A percentile compares a stretch with the other conserved stretches of the same genome.
Evolutionary conservation across 345 rosid species (phyloP).

Genomic region (Erodium maritimum): DNA sequence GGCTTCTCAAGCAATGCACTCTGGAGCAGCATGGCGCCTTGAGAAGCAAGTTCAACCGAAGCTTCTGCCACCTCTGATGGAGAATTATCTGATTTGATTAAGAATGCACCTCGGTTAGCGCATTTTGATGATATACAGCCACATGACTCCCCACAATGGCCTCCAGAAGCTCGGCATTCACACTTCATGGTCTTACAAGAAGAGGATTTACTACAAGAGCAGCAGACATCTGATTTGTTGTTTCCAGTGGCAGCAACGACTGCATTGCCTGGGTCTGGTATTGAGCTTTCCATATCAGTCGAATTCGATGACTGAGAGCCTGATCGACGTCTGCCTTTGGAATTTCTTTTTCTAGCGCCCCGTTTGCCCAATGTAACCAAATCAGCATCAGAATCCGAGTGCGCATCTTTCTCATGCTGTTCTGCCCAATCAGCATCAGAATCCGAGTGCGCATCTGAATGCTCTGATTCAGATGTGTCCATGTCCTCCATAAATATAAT

Average conservation of each 20-base stretch:
- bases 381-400: conserved; percentile 28
- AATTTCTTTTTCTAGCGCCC: conserved; percentile 24
- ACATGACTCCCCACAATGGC: conserved; percentile 56
- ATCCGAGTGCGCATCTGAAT: too few relatives aligned
- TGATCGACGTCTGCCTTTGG: conserved; percentile 26
- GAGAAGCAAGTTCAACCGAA: conserved; percentile 43
- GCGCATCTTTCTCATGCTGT: too few relatives aligned
- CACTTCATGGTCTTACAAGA: conserved; percentile 73
- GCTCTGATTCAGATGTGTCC: conserved; percentile 75
- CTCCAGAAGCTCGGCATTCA: conserved; percentile 56
- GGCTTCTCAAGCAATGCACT: conserved; percentile 47
- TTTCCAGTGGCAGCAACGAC: conserved; percentile 4
- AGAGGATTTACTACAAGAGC: conserved; percentile 56
- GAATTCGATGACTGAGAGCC: conserved; percentile 18
- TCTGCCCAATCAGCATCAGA: conserved; percentile 51
- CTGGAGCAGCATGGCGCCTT: conserved; percentile 70
- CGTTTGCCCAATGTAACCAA: conserved; percentile 39
- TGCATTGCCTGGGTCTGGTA: conserved; percentile 21
- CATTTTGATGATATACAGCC: conserved; percentile 53
- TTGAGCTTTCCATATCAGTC: conserved; percentile 12
- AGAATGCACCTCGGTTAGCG: conserved; percentile 37
- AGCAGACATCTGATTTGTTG: conserved; percentile 29
- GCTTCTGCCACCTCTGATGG: conserved; percentile 8
- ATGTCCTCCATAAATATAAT: conserved; percentile 50
- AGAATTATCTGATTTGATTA: conserved; percentile 13